These are phyloP conservation scores for Pseudonitzschia pungens DNA, from an alignment of 108 stramenopile genomes.

Conservation along the genomic window DNA sequence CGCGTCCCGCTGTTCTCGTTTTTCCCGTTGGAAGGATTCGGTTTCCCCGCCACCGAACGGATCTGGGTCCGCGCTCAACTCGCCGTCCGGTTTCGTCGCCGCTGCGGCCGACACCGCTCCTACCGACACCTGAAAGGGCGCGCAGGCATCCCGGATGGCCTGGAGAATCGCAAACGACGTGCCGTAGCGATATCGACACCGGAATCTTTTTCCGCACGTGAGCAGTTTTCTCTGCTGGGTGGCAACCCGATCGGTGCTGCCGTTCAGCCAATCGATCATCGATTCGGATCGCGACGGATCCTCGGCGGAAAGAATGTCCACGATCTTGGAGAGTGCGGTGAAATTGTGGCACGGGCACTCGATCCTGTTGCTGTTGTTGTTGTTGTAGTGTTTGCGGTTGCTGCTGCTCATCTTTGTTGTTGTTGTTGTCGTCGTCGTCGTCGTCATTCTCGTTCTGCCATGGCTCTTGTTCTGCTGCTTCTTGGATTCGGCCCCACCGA, in stretches of 20 bases:
- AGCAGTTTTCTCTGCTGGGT: conserved; percentile 16
- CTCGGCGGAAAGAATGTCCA: conserved; percentile 16
- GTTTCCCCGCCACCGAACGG: too few relatives aligned
- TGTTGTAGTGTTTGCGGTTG: conserved; percentile 5
- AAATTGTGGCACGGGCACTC: conserved; percentile 36
- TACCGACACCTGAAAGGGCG: conserved; percentile 40
- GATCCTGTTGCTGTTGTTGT: conserved; percentile 22
- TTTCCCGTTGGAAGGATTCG: background rate
- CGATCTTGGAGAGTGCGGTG: conserved; percentile 34
- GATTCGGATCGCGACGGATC: conserved; percentile 10
- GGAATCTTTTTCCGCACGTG: conserved; percentile 36
- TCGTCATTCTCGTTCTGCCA: background rate
- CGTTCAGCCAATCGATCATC: conserved; percentile 36
- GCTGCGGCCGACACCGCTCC: background rate
- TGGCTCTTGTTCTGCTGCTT: background rate
- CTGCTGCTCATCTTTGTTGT: background rate
- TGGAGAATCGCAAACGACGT: conserved; percentile 69
- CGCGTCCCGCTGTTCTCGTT: background rate
- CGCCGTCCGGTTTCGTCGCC: background rate
- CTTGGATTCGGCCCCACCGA: background rate
- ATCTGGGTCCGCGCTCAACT: too few relatives aligned
- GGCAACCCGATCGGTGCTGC: conserved; percentile 23
- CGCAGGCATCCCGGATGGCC: conserved; percentile 79
- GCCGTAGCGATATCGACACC: conserved; percentile 39
- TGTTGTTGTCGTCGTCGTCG: background rate